phyloP scores from a whole-genome alignment of 140 eudicot species.

The Bidens hawaiensis region DNA sequence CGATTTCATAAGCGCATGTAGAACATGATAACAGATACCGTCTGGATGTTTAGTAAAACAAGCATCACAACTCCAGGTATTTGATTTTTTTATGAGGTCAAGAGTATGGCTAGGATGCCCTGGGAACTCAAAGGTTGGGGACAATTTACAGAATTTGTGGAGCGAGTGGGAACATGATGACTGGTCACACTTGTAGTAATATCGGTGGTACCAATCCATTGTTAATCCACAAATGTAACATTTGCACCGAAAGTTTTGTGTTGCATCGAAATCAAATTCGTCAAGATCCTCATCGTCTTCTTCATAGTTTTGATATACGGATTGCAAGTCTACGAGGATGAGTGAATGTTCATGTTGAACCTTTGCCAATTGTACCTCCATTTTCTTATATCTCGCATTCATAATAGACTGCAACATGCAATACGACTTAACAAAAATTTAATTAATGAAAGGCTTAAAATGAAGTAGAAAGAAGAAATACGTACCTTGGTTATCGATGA shows the following conservation, averaged over 20 bases:
- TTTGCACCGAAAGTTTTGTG: neutral
- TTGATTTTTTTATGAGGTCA: neutral
- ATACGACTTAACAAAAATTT: neutral
- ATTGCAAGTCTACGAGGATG: constrained; percentile 5
- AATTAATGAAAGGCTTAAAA: neutral
- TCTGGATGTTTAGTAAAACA: neutral
- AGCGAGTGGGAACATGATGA: constrained; percentile 12
- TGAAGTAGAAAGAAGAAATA: neutral
- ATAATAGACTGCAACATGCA: neutral
- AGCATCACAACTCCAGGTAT: neutral
- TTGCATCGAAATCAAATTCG: neutral
- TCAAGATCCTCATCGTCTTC: constrained; percentile 20
- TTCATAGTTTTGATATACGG: neutral
- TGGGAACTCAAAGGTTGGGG: neutral
- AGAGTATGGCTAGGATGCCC: constrained; percentile 11
- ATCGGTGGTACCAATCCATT: constrained; percentile 20
- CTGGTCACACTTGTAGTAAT: constrained; percentile 5
- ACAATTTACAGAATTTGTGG: constrained; percentile 12
- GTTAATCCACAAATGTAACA: neutral
- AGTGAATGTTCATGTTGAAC: constrained; percentile 11
- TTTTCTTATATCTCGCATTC: neutral
- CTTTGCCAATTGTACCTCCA: neutral
- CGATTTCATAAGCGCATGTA: constrained; percentile 3
- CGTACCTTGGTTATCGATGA: neutral
- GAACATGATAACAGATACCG: constrained; percentile 1